A percentile compares a stretch with the other conserved stretches of the same genome.
Evolutionary conservation across 306 rosid species (phyloP).

Genomic region (Pyrus bretschneideri): DNA sequence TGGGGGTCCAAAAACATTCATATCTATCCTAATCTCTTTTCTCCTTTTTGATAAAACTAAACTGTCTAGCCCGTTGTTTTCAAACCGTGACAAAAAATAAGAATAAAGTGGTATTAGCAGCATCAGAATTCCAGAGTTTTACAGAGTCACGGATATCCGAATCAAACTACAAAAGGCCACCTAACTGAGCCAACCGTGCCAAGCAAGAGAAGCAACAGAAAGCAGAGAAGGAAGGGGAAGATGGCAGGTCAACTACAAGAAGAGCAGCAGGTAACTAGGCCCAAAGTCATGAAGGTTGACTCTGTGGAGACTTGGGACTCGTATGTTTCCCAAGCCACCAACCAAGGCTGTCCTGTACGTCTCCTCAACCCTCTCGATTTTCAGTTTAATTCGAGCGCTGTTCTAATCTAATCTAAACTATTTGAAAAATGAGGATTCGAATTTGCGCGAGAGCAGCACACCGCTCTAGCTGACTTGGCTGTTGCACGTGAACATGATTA

Average conservation of each 20-base stretch:
- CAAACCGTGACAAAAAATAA: not conserved
- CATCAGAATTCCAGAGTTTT: not conserved
- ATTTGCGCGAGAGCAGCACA: too few species aligned
- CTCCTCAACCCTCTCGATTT: not conserved
- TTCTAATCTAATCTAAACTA: not conserved
- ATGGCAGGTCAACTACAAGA: constrained; percentile 28
- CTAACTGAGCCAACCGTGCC: not conserved
- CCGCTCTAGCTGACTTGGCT: too few species aligned
- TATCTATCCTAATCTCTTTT: not conserved
- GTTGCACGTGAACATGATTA: not conserved
- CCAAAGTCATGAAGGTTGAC: constrained; percentile 56
- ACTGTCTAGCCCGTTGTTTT: not conserved
- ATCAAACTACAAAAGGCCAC: not conserved
- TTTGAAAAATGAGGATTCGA: not conserved
- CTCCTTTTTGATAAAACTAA: not conserved
- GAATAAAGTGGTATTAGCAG: not conserved
- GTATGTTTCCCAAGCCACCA: constrained; percentile 41
- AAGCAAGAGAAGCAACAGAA: not conserved
- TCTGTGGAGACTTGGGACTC: constrained; percentile 71
- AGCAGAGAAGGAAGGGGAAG: not conserved
- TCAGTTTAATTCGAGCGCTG: too few species aligned
- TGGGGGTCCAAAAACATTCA: not conserved
- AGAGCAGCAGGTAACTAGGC: constrained; percentile 21
- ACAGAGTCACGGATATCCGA: not conserved
- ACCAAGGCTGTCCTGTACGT: constrained; percentile 56